Conservation (phyloP, 768 basidiomycete species). For the Sarcodon aspratus region DNA sequence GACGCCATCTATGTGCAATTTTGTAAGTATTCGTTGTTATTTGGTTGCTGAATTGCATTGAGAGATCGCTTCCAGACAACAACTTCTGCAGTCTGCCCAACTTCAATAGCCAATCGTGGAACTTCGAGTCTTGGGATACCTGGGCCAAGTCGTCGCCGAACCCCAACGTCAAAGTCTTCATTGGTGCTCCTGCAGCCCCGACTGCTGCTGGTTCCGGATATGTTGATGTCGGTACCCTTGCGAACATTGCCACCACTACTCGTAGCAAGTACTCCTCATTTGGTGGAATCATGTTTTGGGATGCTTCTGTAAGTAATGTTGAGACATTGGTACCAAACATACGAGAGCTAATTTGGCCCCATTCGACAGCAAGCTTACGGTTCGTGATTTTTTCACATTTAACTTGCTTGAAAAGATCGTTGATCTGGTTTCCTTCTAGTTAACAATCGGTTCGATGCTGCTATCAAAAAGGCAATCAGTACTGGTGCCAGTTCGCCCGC, state of each 20-base stretch:
- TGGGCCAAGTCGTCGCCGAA: conserved; percentile 56
- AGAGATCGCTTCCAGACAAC: conserved; percentile 23
- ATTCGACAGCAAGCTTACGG: conserved; percentile 11
- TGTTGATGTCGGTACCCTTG: conserved; percentile 33
- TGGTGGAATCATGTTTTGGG: conserved; percentile 42
- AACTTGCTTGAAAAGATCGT: not conserved
- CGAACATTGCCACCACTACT: conserved; percentile 34
- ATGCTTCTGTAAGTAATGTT: conserved; percentile 31
- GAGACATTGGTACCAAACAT: not conserved
- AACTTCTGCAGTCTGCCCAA: conserved; percentile 47
- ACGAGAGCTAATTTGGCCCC: too few species aligned
- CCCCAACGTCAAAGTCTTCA: conserved; percentile 50
- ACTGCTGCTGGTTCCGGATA: conserved; percentile 42
- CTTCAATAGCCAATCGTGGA: conserved; percentile 36
- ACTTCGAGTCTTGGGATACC: conserved; percentile 49
- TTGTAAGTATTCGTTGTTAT: conserved; percentile 18
- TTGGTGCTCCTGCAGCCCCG: conserved; percentile 50
- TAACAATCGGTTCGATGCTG: conserved; percentile 29
- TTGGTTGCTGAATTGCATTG: not conserved
- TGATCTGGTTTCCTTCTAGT: conserved; percentile 13
- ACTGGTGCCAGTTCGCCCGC: conserved; percentile 8
- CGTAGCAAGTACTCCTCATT: conserved; percentile 51
- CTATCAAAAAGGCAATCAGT: conserved; percentile 29
- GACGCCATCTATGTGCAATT: conserved; percentile 73
- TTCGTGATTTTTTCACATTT: not conserved